phyloP scores from a whole-genome alignment of 352 stramenopile species.

The Globisporangium heterothallicum region DNA sequence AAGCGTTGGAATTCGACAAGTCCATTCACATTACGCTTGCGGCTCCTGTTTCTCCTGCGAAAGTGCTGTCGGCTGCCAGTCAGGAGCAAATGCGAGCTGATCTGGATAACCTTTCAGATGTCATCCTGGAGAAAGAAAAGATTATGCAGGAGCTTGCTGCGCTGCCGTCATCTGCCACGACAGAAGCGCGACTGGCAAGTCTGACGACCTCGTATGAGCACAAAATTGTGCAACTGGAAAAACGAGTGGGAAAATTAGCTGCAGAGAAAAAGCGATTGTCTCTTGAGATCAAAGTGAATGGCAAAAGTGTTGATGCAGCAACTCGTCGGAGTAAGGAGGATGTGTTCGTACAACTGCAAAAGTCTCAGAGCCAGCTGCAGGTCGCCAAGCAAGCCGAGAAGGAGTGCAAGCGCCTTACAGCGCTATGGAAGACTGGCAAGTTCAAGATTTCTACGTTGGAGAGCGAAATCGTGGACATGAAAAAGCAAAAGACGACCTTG shows the following conservation, averaged over 20 bases:
- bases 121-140: conserved; percentile 49
- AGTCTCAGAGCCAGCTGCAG: conserved; percentile 23
- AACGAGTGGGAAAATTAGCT: conserved; percentile 18
- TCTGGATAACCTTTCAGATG: conserved; percentile 29
- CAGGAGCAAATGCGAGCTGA: conserved; percentile 13
- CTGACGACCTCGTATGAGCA: conserved; percentile 33
- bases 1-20: conserved; percentile 32
- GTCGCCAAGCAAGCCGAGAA: conserved; percentile 29
- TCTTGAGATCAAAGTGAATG: conserved; percentile 11
- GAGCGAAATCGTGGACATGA: conserved; percentile 40
- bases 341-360: conserved; percentile 22
- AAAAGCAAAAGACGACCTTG: conserved; percentile 34
- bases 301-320: background rate
- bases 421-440: conserved; percentile 27
- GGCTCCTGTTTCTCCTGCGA: background rate
- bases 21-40: conserved; percentile 12
- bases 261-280: conserved; percentile 28
- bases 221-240: conserved; percentile 34
- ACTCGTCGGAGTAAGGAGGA: background rate
- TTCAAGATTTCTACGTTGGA: conserved; percentile 49
- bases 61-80: background rate
- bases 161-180: conserved; percentile 2
- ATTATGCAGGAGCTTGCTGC: conserved; percentile 24
- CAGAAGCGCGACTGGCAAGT: conserved; percentile 23
- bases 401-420: conserved; percentile 31